These are phyloP conservation scores for Coprinopsis marcescibilis DNA, from an alignment of 768 basidiomycete species.

Conservation along the genomic window DNA sequence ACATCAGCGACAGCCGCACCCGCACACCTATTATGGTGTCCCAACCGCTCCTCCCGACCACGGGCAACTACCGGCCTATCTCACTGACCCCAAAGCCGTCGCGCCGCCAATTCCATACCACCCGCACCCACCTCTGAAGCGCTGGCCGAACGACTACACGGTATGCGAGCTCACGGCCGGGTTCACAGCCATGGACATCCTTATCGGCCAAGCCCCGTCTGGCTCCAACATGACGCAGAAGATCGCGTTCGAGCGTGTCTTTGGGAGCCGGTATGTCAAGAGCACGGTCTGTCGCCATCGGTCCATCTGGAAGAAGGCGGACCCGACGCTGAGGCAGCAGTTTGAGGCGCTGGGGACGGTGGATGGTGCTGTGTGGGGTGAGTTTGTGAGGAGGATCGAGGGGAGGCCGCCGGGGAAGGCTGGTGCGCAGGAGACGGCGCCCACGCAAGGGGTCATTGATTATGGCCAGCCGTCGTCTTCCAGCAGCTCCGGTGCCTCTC, in stretches of 20 bases:
- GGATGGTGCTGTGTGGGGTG: constrained; percentile 62
- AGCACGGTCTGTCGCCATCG: constrained; percentile 68
- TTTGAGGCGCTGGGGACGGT: constrained; percentile 51
- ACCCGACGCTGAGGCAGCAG: constrained; percentile 36
- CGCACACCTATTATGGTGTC: constrained; percentile 18
- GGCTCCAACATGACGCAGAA: constrained; percentile 51
- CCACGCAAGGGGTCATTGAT: background rate
- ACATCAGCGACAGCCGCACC: constrained; percentile 21
- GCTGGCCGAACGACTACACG: constrained; percentile 75
- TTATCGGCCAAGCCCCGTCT: constrained; percentile 29
- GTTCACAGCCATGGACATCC: constrained; percentile 47
- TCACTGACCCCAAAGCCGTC: constrained; percentile 10
- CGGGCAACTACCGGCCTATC: constrained; percentile 17
- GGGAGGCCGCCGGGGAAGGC: constrained; percentile 32
- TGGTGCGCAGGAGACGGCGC: background rate
- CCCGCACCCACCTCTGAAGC: constrained; percentile 59
- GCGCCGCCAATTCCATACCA: constrained; percentile 37
- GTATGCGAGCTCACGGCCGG: constrained; percentile 60
- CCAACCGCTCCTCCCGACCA: constrained; percentile 10
- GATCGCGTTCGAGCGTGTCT: constrained; percentile 64
- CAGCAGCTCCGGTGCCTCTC: background rate
- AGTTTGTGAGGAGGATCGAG: constrained; percentile 60
- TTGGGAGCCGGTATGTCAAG: constrained; percentile 67
- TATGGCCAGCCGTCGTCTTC: constrained; percentile 2
- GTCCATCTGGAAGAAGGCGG: constrained; percentile 61